A percentile compares a stretch with the other conserved stretches of the same genome.
Conservation (phyloP, 2,329 filamentous ascomycete genomes). For the Trichophaea hybrida region DNA sequence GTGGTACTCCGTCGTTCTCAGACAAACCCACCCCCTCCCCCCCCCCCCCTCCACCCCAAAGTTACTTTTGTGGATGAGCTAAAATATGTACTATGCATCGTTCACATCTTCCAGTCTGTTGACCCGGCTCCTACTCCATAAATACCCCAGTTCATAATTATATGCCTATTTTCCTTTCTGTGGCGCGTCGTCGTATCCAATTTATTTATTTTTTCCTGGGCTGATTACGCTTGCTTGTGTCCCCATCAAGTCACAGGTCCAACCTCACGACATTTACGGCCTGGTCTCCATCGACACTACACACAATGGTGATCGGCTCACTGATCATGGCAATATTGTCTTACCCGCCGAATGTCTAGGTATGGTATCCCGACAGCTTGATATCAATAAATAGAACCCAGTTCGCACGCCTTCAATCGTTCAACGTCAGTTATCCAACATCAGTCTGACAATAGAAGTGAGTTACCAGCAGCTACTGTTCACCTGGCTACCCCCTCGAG, state of each 20-base stretch:
- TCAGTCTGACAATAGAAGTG: neutral
- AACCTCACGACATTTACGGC: neutral
- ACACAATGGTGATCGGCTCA: neutral
- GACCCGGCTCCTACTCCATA: neutral
- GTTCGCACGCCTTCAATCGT: neutral
- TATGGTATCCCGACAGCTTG: neutral
- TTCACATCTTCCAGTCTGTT: neutral
- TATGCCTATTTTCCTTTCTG: neutral
- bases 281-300: neutral
- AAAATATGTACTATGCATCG: neutral
- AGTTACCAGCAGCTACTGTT: neutral
- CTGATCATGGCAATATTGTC: neutral
- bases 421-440: neutral
- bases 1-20: neutral
- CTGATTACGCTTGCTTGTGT: neutral
- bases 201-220: neutral
- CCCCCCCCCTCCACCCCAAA: neutral
- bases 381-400: neutral
- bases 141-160: neutral
- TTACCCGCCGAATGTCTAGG: neutral
- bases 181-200: no score
- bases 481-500: neutral
- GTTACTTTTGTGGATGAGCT: neutral
- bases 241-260: neutral
- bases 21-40: neutral